A percentile compares a stretch with the other conserved stretches of the same genome.
These are phyloP conservation scores for Pestalotiopsis sp. DNA, from an alignment of 2,329 filamentous ascomycete species.

Conservation along the genomic window DNA sequence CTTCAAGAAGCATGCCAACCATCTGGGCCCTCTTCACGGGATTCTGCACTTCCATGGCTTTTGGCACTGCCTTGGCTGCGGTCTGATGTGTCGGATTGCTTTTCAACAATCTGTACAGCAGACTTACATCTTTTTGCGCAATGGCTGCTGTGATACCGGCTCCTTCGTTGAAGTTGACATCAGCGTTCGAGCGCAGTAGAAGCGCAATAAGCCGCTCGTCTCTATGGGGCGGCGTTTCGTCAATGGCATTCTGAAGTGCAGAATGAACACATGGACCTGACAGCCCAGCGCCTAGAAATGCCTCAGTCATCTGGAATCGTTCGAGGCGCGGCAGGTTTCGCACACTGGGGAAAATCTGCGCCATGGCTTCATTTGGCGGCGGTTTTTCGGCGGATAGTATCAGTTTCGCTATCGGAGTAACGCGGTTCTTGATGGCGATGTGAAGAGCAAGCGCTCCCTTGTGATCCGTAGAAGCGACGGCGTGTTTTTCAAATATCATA, in stretches of 20 bases:
- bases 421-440: constrained; percentile 46
- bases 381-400: constrained; percentile 45
- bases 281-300: constrained; percentile 50
- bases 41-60: constrained; percentile 47
- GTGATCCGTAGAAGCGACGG: constrained; percentile 52
- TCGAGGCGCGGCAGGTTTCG: constrained; percentile 40
- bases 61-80: constrained; percentile 46
- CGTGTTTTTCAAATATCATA: constrained; percentile 42
- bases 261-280: constrained; percentile 46
- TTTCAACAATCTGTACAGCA: constrained; percentile 45
- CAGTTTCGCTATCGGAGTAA: constrained; percentile 42
- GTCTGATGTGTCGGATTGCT: constrained; percentile 47
- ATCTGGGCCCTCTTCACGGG: constrained; percentile 45
- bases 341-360: constrained; percentile 49
- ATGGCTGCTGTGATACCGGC: constrained; percentile 50
- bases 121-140: constrained; percentile 43
- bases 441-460: constrained; percentile 52
- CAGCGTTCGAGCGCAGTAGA: constrained; percentile 51
- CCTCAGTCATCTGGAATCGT: constrained; percentile 48
- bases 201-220: constrained; percentile 54
- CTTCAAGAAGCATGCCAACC: constrained; percentile 44
- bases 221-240: constrained; percentile 44
- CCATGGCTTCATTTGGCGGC: constrained; percentile 45
- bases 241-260: constrained; percentile 53
- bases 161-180: constrained; percentile 55